Percentiles rank a stretch among this genome's conserved stretches.
phyloP scores from a whole-genome alignment of 306 rosid species.

The Casuarina glauca region DNA sequence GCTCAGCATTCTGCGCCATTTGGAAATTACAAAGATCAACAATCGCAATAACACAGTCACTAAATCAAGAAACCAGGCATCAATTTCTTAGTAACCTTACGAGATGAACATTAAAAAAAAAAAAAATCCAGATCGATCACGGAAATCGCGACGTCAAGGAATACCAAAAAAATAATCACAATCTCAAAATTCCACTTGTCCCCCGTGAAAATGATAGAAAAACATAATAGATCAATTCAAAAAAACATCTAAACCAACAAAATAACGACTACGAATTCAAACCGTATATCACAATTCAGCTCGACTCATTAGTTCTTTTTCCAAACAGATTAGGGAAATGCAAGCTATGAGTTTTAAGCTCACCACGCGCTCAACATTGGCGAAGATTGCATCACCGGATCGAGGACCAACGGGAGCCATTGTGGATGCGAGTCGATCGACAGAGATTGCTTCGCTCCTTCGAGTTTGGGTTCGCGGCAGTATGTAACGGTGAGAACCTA shows the following conservation, averaged over 20 bases:
- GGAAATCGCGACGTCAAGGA: background rate
- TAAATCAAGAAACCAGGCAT: background rate
- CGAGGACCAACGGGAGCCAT: conserved; percentile 92
- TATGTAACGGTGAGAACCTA: background rate
- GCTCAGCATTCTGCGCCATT: conserved; percentile 78
- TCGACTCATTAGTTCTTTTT: background rate
- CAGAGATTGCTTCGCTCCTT: background rate
- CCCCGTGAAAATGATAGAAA: background rate
- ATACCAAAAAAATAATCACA: background rate
- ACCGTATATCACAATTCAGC: background rate
- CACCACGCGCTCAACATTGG: conserved; percentile 91
- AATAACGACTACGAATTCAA: background rate
- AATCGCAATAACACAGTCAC: background rate
- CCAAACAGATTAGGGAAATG: conserved; percentile 9
- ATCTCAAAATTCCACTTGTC: background rate
- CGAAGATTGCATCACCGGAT: conserved; percentile 94
- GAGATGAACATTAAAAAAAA: background rate
- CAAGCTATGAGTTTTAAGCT: conserved; percentile 7
- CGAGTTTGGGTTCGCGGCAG: background rate
- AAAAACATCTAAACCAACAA: background rate
- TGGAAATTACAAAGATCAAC: conserved; percentile 5
- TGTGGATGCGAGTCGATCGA: conserved; percentile 27
- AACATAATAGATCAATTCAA: background rate
- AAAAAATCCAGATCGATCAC: background rate
- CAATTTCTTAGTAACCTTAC: background rate